These are phyloP conservation scores for Yarrowia sp. DNA, from an alignment of 805 yeast species.

Conservation along the genomic window DNA sequence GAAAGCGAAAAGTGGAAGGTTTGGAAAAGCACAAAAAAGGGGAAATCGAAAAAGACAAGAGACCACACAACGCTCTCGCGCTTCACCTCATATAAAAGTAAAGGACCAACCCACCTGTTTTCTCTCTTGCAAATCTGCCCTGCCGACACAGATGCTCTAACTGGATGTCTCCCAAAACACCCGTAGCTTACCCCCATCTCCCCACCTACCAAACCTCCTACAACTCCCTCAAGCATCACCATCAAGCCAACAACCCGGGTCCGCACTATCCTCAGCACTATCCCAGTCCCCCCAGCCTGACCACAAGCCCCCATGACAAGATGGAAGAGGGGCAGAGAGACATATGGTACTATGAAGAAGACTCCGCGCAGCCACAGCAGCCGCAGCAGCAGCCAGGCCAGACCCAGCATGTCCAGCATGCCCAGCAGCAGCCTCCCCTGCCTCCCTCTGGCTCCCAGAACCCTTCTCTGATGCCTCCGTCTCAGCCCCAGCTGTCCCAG, in stretches of 20 bases:
- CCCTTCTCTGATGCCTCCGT: conserved; percentile 14
- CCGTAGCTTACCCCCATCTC: conserved; percentile 33
- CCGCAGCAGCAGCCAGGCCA: background rate
- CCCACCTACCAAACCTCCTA: background rate
- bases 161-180: conserved; percentile 38
- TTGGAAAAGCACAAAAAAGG: conserved; percentile 17
- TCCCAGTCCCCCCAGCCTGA: conserved; percentile 37
- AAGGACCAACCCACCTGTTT: conserved; percentile 18
- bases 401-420: background rate
- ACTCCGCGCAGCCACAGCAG: conserved; percentile 15
- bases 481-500: conserved; percentile 23
- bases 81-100: conserved; percentile 35
- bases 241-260: conserved; percentile 6
- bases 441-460: conserved; percentile 5
- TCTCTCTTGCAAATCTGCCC: conserved; percentile 9
- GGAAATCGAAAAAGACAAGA: conserved; percentile 20
- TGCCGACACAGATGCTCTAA: conserved; percentile 33
- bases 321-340: conserved; percentile 39
- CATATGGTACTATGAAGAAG: conserved; percentile 37
- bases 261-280: conserved; percentile 33
- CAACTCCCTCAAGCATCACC: conserved; percentile 11
- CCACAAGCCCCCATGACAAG: conserved; percentile 38
- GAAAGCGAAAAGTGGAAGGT: background rate
- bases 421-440: conserved; percentile 29
- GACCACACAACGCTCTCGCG: conserved; percentile 18